Conservation (phyloP, 768 basidiomycete genomes). For the Rhodotorula graminis region DNA sequence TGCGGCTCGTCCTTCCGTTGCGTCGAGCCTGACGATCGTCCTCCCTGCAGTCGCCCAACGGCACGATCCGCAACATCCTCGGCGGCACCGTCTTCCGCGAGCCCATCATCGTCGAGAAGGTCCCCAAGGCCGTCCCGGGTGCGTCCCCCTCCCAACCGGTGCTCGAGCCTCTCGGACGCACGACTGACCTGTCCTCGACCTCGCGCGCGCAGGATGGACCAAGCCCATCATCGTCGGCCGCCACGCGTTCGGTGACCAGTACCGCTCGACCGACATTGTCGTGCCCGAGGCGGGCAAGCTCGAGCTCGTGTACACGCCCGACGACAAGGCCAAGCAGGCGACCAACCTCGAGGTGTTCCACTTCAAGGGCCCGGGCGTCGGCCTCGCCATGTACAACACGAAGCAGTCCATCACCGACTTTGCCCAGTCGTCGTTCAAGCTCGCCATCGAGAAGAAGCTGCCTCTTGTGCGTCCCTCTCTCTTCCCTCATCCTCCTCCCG, state of each 20-base stretch:
- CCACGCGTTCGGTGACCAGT: constrained; percentile 95
- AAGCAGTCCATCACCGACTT: constrained; percentile 95
- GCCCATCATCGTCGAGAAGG: constrained; percentile 83
- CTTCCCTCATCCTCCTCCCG: background rate
- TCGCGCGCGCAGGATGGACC: constrained; percentile 65
- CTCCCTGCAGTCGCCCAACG: constrained; percentile 27
- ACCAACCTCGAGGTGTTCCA: constrained; percentile 72
- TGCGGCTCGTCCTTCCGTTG: background rate
- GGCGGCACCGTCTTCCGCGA: constrained; percentile 98
- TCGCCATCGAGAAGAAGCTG: constrained; percentile 63
- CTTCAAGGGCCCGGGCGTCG: constrained; percentile 87
- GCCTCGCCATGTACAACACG: constrained; percentile 89
- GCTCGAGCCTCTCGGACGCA: background rate
- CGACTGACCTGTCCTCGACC: background rate
- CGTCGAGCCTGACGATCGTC: background rate
- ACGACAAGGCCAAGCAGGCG: constrained; percentile 53
- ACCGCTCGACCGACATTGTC: constrained; percentile 88
- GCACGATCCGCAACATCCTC: constrained; percentile 89
- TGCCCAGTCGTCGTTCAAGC: constrained; percentile 96
- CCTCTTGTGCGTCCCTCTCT: constrained; percentile 43
- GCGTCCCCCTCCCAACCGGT: background rate
- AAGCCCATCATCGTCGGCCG: constrained; percentile 95
- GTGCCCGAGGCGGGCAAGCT: constrained; percentile 89
- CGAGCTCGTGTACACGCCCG: constrained; percentile 82
- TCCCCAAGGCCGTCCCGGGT: constrained; percentile 81